phyloP scores from a whole-genome alignment of 192 early-diverging fungal genomes.

The Entophlyctis luteolus region DNA sequence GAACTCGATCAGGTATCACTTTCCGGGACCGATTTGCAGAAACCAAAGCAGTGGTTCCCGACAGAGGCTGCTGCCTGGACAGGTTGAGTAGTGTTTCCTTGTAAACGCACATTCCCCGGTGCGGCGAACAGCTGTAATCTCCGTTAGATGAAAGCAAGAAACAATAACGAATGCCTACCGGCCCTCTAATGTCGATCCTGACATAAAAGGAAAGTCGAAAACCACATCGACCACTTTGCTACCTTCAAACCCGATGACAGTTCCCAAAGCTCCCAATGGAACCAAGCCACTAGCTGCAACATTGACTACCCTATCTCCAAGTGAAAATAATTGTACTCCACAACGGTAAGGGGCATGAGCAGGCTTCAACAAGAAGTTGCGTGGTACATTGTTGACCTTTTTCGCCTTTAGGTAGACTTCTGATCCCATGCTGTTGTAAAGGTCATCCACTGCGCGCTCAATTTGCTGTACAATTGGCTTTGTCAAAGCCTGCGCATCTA shows the following conservation, averaged over 20 bases:
- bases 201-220: constrained; percentile 80
- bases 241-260: constrained; percentile 76
- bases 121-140: constrained; percentile 57
- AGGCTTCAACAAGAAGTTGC: constrained; percentile 72
- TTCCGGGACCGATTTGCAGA: not conserved
- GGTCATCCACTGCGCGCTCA: constrained; percentile 52
- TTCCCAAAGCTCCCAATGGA: constrained; percentile 77
- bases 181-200: constrained; percentile 71
- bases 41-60: constrained; percentile 6
- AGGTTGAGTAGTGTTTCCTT: constrained; percentile 70
- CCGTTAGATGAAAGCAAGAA: not conserved
- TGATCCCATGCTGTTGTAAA: constrained; percentile 27
- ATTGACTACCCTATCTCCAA: constrained; percentile 86
- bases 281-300: constrained; percentile 66
- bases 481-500: constrained; percentile 63
- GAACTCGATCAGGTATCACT: constrained; percentile 21
- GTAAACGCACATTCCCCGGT: constrained; percentile 69
- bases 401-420: constrained; percentile 33
- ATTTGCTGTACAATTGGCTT: constrained; percentile 58
- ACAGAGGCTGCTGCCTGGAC: constrained; percentile 53
- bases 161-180: constrained; percentile 36
- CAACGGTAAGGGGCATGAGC: constrained; percentile 70
- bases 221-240: constrained; percentile 72
- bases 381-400: constrained; percentile 42
- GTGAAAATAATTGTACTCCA: constrained; percentile 67